Conservation (phyloP, 2,329 filamentous ascomycete species). For the Corynespora cassiicola region DNA sequence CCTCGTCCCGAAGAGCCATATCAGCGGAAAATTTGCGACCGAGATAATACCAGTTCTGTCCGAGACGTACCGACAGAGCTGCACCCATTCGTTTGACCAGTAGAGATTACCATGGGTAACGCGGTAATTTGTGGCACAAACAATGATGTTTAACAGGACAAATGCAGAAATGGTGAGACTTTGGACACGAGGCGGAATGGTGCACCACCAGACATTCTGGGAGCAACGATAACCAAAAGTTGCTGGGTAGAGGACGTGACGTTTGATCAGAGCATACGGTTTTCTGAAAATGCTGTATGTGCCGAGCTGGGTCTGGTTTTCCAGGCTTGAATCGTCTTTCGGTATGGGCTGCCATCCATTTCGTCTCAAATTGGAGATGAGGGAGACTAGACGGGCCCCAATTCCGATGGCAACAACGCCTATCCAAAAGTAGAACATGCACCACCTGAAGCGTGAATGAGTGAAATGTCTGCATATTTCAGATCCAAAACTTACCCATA, state of each 20-base stretch:
- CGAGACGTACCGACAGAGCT: constrained; percentile 63
- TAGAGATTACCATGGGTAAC: constrained; percentile 56
- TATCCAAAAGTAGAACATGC: constrained; percentile 42
- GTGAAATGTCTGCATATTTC: constrained; percentile 3
- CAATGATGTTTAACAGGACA: constrained; percentile 51
- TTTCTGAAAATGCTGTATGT: constrained; percentile 4
- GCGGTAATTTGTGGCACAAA: constrained; percentile 54
- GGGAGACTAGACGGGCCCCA: constrained; percentile 24
- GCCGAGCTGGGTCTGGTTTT: not conserved
- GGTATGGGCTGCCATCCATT: constrained; percentile 10
- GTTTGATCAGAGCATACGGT: constrained; percentile 24
- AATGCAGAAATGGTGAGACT: constrained; percentile 53
- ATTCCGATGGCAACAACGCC: constrained; percentile 31
- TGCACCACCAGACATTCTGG: constrained; percentile 50
- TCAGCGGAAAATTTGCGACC: constrained; percentile 67
- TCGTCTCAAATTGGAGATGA: constrained; percentile 15
- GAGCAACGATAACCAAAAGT: constrained; percentile 51
- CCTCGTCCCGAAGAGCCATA: constrained; percentile 72
- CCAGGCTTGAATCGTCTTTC: not conserved
- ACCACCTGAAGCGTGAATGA: too few relatives aligned
- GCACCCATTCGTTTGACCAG: constrained; percentile 39
- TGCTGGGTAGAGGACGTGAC: constrained; percentile 51
- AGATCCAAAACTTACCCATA: constrained; percentile 30
- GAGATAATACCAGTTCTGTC: constrained; percentile 71
- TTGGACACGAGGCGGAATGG: constrained; percentile 57